phyloP scores from a whole-genome alignment of 2,329 filamentous ascomycete species.

The Penicillium polonicum region DNA sequence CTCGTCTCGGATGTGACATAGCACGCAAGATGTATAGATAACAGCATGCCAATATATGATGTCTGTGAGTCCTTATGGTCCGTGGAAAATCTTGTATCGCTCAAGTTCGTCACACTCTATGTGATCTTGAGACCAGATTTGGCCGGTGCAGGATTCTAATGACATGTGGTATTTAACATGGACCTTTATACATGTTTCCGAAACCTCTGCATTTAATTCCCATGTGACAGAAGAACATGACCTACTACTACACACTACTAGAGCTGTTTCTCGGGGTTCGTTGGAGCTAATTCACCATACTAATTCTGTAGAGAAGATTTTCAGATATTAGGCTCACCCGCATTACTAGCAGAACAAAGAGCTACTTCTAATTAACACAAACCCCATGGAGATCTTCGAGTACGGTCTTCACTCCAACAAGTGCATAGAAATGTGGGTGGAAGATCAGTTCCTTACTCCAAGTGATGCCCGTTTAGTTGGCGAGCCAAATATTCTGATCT shows the following conservation, averaged over 20 bases:
- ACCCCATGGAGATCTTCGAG: not conserved
- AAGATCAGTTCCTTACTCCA: not conserved
- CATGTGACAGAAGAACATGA: not conserved
- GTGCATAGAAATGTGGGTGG: not conserved
- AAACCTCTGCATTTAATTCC: not conserved
- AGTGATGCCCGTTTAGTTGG: not conserved
- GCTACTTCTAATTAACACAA: not conserved
- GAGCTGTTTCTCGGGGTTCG: not conserved
- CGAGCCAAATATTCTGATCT: conserved; percentile 21
- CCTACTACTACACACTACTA: not conserved
- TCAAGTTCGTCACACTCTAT: not conserved
- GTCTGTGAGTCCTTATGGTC: no score
- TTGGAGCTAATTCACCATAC: no score
- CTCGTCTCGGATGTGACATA: not conserved
- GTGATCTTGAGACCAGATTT: not conserved
- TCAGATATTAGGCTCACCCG: not conserved
- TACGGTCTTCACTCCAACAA: not conserved
- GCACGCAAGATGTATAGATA: not conserved
- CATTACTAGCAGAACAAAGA: no score
- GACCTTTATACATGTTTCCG: no score
- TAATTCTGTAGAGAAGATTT: not conserved
- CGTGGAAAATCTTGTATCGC: not conserved
- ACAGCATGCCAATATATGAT: not conserved
- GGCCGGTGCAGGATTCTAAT: not conserved
- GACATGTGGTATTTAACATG: not conserved